phyloP scores from a whole-genome alignment of 2,329 filamentous ascomycete species.

The Hawksworthiomyces lignivorus region DNA sequence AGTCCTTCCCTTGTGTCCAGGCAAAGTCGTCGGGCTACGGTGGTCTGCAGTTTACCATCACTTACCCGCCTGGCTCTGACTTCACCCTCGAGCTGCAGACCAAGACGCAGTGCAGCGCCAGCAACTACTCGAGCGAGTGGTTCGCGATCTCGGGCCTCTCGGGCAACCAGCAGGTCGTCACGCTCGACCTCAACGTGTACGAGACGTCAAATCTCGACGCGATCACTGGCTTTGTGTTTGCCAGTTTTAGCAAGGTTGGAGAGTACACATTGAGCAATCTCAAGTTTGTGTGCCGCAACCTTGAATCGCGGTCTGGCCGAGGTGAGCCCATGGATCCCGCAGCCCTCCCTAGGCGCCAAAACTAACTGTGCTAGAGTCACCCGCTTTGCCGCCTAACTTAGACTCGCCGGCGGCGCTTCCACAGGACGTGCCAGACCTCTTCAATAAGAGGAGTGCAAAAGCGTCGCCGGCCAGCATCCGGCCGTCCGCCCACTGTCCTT shows the following conservation, averaged over 20 bases:
- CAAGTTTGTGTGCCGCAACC: slow-evolving; percentile 12
- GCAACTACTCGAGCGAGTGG: slow-evolving; percentile 15
- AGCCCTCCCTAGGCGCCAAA: slow-evolving; percentile 4
- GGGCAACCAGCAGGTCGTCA: slow-evolving; percentile 12
- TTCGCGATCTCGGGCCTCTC: slow-evolving; percentile 11
- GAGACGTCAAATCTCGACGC: slow-evolving; percentile 11
- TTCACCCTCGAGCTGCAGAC: slow-evolving; percentile 14
- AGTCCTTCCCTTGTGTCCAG: slow-evolving; percentile 11
- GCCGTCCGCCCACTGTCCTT: neutral
- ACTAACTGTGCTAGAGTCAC: slow-evolving; percentile 12
- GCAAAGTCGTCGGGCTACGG: slow-evolving; percentile 11
- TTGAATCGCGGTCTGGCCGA: slow-evolving; percentile 3
- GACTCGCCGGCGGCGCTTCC: slow-evolving; percentile 6
- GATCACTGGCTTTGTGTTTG: slow-evolving; percentile 13
- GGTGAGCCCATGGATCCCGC: slow-evolving; percentile 1
- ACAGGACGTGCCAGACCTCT: slow-evolving; percentile 7
- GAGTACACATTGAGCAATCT: slow-evolving; percentile 13
- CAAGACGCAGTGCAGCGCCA: slow-evolving; percentile 6
- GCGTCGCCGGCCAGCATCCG: slow-evolving; percentile 2
- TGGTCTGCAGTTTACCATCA: slow-evolving; percentile 12
- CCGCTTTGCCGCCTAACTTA: slow-evolving; percentile 6
- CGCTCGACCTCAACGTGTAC: slow-evolving; percentile 14
- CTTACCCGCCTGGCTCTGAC: slow-evolving; percentile 11
- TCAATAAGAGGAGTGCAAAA: neutral
- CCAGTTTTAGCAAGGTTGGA: slow-evolving; percentile 9